Evolutionary conservation across 768 basidiomycete species (phyloP).

Genomic region (Xerocomellus amylosporus): DNA sequence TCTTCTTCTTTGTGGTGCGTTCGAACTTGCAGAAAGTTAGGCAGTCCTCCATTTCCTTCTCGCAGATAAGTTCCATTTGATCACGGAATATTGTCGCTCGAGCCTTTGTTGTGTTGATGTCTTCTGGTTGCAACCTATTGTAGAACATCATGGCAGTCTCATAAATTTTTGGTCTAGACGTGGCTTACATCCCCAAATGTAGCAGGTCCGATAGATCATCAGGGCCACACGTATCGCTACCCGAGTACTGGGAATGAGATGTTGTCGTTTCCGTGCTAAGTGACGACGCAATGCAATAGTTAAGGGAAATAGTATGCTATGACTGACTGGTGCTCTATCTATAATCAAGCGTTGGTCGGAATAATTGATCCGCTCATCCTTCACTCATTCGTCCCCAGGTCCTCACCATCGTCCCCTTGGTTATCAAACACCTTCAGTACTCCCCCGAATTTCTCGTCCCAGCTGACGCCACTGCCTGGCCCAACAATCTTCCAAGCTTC

Average conservation of each 20-base stretch:
- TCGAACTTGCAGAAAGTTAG: not conserved
- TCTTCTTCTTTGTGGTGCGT: not conserved
- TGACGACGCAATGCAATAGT: not conserved
- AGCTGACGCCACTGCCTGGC: slow-evolving; percentile 59
- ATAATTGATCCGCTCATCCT: not conserved
- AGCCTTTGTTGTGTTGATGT: not conserved
- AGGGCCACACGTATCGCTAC: not conserved
- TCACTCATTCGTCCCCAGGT: not conserved
- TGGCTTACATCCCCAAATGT: not conserved
- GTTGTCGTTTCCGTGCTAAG: not conserved
- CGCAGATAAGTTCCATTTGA: not conserved
- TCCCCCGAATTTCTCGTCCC: slow-evolving; percentile 72
- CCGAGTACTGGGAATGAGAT: not conserved
- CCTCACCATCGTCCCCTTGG: slow-evolving; percentile 24
- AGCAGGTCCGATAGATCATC: not conserved
- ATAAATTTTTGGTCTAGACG: not conserved
- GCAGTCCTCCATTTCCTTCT: not conserved
- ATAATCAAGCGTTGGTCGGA: not conserved
- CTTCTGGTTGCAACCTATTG: not conserved
- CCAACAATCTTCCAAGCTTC: slow-evolving; percentile 77
- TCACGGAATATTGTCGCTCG: not conserved
- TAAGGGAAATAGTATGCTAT: not conserved
- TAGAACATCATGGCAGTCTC: not conserved
- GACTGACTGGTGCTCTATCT: not conserved
- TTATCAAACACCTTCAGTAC: slow-evolving; percentile 60